phyloP scores from a whole-genome alignment of 192 early-diverging fungal species.

The Kickxella alabastrina region DNA sequence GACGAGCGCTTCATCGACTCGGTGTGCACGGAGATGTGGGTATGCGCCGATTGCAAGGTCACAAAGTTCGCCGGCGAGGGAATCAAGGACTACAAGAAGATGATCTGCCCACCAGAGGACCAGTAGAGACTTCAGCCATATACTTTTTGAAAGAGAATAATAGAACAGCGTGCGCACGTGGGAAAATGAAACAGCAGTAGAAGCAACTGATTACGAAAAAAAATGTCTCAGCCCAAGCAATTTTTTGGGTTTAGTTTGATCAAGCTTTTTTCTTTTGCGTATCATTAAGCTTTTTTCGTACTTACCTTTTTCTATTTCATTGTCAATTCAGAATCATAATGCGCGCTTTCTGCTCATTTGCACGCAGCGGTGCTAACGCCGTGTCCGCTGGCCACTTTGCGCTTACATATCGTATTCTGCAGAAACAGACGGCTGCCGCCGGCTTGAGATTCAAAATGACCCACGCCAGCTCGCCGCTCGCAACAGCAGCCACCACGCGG shows the following conservation, averaged over 20 bases:
- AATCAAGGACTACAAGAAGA: conserved; percentile 76
- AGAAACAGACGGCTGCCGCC: not conserved
- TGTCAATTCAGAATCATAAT: not conserved
- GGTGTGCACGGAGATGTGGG: conserved; percentile 88
- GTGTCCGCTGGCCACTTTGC: not conserved
- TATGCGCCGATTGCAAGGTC: conserved; percentile 82
- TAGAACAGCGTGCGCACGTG: too few species aligned
- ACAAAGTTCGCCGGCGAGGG: conserved; percentile 81
- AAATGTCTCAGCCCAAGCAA: too few species aligned
- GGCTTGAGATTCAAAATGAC: conserved; percentile 1
- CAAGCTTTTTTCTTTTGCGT: too few species aligned
- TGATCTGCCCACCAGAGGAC: conserved; percentile 50
- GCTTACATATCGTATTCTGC: not conserved
- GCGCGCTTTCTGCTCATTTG: not conserved
- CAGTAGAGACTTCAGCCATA: not conserved
- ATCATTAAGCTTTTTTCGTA: not conserved
- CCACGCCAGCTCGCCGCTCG: not conserved
- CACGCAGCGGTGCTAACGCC: not conserved
- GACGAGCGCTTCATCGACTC: conserved; percentile 93
- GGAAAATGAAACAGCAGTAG: too few species aligned
- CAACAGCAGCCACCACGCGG: too few species aligned
- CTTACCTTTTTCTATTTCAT: not conserved
- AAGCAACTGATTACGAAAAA: too few species aligned
- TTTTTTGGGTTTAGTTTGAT: too few species aligned
- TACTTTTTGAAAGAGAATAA: too few species aligned